Base-by-base conservation (phyloP, 2,329 filamentous ascomycete genomes). In the Xenoacremonium recifei region DNA sequence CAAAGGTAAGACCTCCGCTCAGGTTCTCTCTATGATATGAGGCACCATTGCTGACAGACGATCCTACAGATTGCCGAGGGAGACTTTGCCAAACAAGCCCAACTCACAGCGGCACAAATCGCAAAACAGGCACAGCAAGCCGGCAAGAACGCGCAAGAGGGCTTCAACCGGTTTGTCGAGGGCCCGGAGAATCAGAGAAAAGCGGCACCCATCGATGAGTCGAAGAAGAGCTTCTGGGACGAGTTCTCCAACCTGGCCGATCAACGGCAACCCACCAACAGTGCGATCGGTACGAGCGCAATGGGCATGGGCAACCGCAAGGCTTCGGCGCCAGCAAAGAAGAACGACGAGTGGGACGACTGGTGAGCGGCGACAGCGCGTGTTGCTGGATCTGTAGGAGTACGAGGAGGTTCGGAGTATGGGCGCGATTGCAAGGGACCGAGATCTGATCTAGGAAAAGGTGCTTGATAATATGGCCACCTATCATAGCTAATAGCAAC, bases 181-280 rank as follows among this genome's bases (percentile, higher is more conserved):
- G 89, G 87, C 3, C 77, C 78, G 13, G 69, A 74, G 17, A 59
- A 69, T 32, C 55, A 58, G 40, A 48, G 53, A 45, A 59, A 68
- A 42, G 60, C 66, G 42, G 68, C 60, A 40, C 70, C 65, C 42
- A 57, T 81, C 38, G 75, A 83, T 58, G 75, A 72, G 76, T 85
- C 64, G 78, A 87, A 84, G 66, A 85, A 85, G 62, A 85, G 87
- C 53, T 96, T 96, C 67, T 96, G 91, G 91, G 91, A 96, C 62
- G 85, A 86, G 54, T 96, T 97, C 66, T 85, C 89, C 0, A 80
- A 78, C 20, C 65, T 85, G 19, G 85, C 82, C 1, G 78, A 85
- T 67, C 72, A 79, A 57, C 66, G 69, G 44, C 66, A 69, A 50
- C 61, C 61, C 11, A 62, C 60, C 32, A 66, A 68, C 43, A 77